A percentile compares a stretch with the other conserved stretches of the same genome.
phyloP scores from a whole-genome alignment of 2,329 filamentous ascomycete species.

The Botrytis tulipae region DNA sequence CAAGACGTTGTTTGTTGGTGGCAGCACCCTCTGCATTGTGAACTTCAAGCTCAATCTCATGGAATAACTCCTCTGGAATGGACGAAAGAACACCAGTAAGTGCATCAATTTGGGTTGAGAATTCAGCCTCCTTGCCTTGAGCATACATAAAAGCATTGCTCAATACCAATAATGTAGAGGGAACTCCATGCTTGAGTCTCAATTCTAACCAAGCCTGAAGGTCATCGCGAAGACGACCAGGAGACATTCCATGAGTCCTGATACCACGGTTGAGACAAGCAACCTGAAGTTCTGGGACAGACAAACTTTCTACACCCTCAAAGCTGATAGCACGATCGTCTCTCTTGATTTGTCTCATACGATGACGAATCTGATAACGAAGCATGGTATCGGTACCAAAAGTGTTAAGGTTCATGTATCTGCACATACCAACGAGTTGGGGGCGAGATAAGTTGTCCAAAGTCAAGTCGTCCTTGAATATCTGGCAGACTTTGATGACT shows the following conservation, averaged over 20 bases:
- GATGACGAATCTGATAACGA: slow-evolving; percentile 92
- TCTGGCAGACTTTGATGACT: slow-evolving; percentile 98
- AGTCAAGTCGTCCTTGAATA: slow-evolving; percentile 96
- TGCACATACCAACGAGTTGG: slow-evolving; percentile 95
- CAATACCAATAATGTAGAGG: slow-evolving; percentile 89
- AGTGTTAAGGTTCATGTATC: slow-evolving; percentile 96
- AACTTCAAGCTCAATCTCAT: slow-evolving; percentile 98
- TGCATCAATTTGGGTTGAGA: slow-evolving; percentile 87
- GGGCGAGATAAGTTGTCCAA: slow-evolving; percentile 95
- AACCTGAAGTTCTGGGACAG: slow-evolving; percentile 88
- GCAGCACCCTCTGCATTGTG: slow-evolving; percentile 95
- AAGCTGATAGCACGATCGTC: slow-evolving; percentile 93
- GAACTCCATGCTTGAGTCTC: slow-evolving; percentile 89
- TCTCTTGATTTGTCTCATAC: slow-evolving; percentile 98
- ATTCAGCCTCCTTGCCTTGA: slow-evolving; percentile 77
- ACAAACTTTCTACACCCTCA: slow-evolving; percentile 89
- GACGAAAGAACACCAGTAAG: slow-evolving; percentile 88
- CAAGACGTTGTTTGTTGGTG: slow-evolving; percentile 97
- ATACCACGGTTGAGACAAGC: slow-evolving; percentile 91
- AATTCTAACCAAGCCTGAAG: slow-evolving; percentile 93
- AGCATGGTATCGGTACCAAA: slow-evolving; percentile 98
- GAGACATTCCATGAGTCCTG: slow-evolving; percentile 87
- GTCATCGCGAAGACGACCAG: slow-evolving; percentile 82
- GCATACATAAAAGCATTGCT: slow-evolving; percentile 98
- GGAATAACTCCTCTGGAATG: slow-evolving; percentile 97